Conservation (phyloP, 768 basidiomycete species). For the Psilocybe cubensis region DNA sequence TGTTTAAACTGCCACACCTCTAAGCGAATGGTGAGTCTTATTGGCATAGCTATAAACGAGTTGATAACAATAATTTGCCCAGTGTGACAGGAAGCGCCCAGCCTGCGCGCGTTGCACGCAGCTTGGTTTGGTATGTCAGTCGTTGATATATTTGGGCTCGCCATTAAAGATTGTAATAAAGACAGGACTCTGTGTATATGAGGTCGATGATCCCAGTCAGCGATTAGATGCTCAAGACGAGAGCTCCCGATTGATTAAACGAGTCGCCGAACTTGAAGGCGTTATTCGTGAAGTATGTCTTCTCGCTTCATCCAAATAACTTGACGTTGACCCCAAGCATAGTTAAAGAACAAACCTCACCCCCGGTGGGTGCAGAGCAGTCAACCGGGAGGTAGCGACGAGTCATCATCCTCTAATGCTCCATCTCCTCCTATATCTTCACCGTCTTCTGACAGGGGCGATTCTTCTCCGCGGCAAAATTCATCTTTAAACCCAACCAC, state of each 20-base stretch:
- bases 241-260: conserved; percentile 63
- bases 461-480: conserved; percentile 12
- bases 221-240: conserved; percentile 62
- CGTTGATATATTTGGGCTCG: neutral
- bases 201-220: conserved; percentile 76
- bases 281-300: conserved; percentile 74
- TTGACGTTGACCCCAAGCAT: conserved; percentile 18
- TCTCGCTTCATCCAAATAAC: conserved; percentile 29
- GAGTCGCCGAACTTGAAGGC: conserved; percentile 83
- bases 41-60: neutral
- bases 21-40: conserved; percentile 67
- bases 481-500: conserved; percentile 13
- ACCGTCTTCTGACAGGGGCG: conserved; percentile 32
- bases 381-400: conserved; percentile 25
- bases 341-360: conserved; percentile 78
- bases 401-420: conserved; percentile 26
- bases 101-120: conserved; percentile 54
- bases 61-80: neutral
- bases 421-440: conserved; percentile 33
- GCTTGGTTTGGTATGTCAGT: conserved; percentile 44
- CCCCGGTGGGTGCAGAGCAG: conserved; percentile 61
- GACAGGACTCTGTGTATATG: conserved; percentile 86
- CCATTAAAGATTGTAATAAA: conserved; percentile 24
- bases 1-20: conserved; percentile 77
- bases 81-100: conserved; percentile 56